Evolutionary conservation across 352 stramenopile genomes (phyloP).

Genomic region (Phytophthora boehmeriae): DNA sequence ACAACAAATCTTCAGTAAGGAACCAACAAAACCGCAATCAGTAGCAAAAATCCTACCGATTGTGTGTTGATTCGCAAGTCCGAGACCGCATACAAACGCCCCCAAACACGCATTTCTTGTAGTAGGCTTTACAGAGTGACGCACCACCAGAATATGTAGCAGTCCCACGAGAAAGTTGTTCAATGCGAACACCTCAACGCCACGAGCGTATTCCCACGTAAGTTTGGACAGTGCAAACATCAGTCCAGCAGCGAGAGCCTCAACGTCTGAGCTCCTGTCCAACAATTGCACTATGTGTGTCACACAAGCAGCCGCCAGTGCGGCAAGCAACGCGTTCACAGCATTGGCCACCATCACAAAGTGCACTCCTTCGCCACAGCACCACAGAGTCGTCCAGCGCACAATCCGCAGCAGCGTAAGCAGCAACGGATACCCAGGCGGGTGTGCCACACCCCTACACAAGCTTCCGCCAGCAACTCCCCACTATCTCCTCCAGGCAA

Average conservation of each 20-base stretch:
- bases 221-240: conserved; percentile 85
- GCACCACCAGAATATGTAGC: conserved; percentile 69
- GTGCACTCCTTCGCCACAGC: conserved; percentile 1
- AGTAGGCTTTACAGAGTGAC: conserved; percentile 26
- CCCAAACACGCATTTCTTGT: conserved; percentile 45
- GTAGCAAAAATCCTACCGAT: conserved; percentile 36
- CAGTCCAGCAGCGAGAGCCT: conserved; percentile 43
- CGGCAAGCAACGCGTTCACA: conserved; percentile 41
- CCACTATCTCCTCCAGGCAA: conserved; percentile 87
- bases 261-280: conserved; percentile 17
- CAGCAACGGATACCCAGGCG: conserved; percentile 93
- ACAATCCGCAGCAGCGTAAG: conserved; percentile 61
- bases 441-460: conserved; percentile 91
- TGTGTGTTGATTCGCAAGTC: conserved; percentile 94
- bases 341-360: conserved; percentile 47
- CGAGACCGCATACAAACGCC: conserved; percentile 89
- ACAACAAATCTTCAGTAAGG: neutral
- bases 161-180: conserved; percentile 90
- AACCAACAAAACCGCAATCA: neutral
- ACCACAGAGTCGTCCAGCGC: conserved; percentile 10
- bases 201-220: conserved; percentile 91
- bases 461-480: conserved; percentile 92
- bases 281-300: conserved; percentile 43
- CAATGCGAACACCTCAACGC: conserved; percentile 91
- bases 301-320: conserved; percentile 40